Conservation (phyloP, 2,329 filamentous ascomycete species). For the Botrytis squamosa region DNA sequence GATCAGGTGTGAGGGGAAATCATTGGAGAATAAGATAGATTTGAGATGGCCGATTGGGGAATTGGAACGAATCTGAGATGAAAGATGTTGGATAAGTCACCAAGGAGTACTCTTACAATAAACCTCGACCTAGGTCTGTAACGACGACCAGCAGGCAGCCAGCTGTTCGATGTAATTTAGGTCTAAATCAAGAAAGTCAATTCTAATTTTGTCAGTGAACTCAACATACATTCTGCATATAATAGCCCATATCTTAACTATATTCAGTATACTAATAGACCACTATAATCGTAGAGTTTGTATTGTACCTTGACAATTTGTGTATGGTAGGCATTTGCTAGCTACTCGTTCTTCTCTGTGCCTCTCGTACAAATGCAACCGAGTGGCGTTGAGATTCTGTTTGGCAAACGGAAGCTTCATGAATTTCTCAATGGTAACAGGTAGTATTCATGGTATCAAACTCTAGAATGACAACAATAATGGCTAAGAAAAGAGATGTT, state of each 20-base stretch:
- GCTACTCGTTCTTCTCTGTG: conserved; percentile 13
- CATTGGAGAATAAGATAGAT: background rate
- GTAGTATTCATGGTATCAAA: background rate
- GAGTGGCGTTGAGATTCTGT: conserved; percentile 6
- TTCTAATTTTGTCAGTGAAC: background rate
- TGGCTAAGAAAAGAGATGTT: background rate
- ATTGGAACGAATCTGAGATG: background rate
- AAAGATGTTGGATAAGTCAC: background rate
- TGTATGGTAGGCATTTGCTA: background rate
- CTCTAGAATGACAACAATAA: background rate
- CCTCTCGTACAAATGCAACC: conserved; percentile 9
- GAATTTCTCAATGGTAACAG: background rate
- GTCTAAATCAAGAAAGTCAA: background rate
- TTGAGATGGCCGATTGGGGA: background rate
- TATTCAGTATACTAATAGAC: background rate
- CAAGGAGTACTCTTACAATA: background rate
- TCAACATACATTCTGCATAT: conserved; percentile 7
- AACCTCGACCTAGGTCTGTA: background rate
- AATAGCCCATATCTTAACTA: background rate
- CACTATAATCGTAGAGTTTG: background rate
- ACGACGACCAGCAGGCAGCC: background rate
- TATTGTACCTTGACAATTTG: background rate
- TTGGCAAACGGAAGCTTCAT: background rate
- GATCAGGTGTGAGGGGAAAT: background rate
- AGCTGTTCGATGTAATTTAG: background rate